These are phyloP conservation scores for Metschnikowia drakensbergensis DNA, from an alignment of 805 yeast genomes.

Conservation along the genomic window DNA sequence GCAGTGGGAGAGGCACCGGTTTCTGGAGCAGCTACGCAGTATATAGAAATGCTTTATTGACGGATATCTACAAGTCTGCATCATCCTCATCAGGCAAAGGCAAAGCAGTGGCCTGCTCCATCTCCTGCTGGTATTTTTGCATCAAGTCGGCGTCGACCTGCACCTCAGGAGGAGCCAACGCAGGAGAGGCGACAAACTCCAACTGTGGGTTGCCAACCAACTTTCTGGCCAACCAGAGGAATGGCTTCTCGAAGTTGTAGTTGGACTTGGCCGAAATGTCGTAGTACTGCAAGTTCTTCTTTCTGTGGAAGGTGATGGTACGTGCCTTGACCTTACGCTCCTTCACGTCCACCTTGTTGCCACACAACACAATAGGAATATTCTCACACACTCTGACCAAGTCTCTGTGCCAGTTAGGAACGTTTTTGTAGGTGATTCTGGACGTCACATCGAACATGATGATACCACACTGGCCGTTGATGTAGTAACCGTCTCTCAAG, in stretches of 20 bases:
- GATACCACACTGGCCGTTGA: conserved; percentile 99
- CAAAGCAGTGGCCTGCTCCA: conserved; percentile 98
- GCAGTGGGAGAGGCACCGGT: too few relatives aligned
- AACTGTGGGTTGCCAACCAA: conserved; percentile 96
- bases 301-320: conserved; percentile 99
- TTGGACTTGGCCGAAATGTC: conserved; percentile 99
- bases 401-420: conserved; percentile 99
- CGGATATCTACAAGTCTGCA: conserved; percentile 77
- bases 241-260: conserved; percentile 99
- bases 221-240: conserved; percentile 99
- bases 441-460: conserved; percentile 99
- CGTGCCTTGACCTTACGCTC: conserved; percentile 99
- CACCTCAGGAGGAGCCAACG: conserved; percentile 99
- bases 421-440: conserved; percentile 98
- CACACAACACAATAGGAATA: conserved; percentile 98
- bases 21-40: too few relatives aligned
- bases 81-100: conserved; percentile 99
- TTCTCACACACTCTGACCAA: conserved; percentile 99
- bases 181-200: conserved; percentile 99
- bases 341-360: conserved; percentile 99
- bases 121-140: conserved; percentile 98
- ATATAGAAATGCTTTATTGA: neutral
- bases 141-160: conserved; percentile 93
- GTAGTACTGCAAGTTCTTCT: conserved; percentile 99
- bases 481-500: conserved; percentile 98